Evolutionary conservation across 306 rosid species (phyloP).

Genomic region (Mimosa pudica): DNA sequence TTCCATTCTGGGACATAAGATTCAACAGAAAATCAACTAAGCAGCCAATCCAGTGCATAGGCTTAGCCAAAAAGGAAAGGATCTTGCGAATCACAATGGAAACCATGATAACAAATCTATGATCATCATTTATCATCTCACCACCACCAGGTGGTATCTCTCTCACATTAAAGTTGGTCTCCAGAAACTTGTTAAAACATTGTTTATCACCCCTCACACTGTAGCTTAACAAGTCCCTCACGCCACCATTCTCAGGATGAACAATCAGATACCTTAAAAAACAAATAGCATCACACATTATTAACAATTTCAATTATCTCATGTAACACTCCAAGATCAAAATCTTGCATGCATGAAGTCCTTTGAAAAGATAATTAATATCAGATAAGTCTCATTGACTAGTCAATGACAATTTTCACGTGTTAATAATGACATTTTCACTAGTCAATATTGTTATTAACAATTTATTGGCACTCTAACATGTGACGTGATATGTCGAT

Average conservation of each 20-base stretch:
- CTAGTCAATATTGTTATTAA: no score
- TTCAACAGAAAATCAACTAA: constrained; percentile 67
- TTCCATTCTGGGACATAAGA: constrained; percentile 61
- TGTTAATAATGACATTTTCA: no score
- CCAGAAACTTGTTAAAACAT: constrained; percentile 45
- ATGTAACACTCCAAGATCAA: neutral
- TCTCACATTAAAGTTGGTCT: constrained; percentile 32
- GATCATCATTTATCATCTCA: constrained; percentile 35
- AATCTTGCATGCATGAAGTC: neutral
- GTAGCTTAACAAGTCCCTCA: constrained; percentile 49
- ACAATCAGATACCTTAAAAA: constrained; percentile 50
- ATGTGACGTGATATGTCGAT: no score
- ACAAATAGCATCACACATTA: neutral
- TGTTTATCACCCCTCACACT: constrained; percentile 31
- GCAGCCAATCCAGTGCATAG: constrained; percentile 66
- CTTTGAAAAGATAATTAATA: no score
- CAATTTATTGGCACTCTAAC: no score
- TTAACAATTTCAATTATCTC: neutral
- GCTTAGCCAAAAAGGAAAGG: constrained; percentile 52
- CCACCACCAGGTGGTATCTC: constrained; percentile 15
- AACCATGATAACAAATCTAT: constrained; percentile 63
- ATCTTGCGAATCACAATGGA: constrained; percentile 59
- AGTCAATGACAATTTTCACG: no score
- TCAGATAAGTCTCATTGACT: no score
- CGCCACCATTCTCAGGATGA: constrained; percentile 60